Evolutionary conservation across 441 rosid species (phyloP), one percentile per base, ranked within the genome.

Genomic region (Pelargonium hybrid): DNA sequence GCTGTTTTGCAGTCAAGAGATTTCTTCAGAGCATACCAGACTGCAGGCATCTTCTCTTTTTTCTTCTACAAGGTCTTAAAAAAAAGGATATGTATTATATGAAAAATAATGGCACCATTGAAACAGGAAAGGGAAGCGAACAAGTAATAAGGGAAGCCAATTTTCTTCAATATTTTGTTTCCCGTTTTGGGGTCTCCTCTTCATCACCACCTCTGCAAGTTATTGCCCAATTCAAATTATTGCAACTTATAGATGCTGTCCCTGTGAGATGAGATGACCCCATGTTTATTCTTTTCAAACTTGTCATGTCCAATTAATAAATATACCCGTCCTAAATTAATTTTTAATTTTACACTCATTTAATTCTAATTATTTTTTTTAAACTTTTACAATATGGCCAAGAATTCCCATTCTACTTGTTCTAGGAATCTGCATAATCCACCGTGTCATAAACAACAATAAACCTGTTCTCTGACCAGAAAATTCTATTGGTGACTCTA

Each of bases 21-120:
- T 34, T 37, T 50, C 74, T 65, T 70, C 45, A 75, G 67, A 47
- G 74, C 65, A n/a, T 66, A 66, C 78, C 78, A 75, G 57, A 70
- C 67, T 18, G 78, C 67, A 29, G 74, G 70, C 78, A 75, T 66
- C 23, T 62, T 14, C 54, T 48, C n/a, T 1, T 11, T 48, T 3
- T 4, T 13, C 54, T 14, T 48, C 18, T 48, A 1, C 14, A 1
- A 14, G 54, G 54, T 48, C 5, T 14, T 1, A 13, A 14, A 3
- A n/a, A 48, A 14, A 47, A 43, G 8, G 6, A 45, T 4, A 45
- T 29, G 4, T n/a, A n/a, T n/a, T 29, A 29, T 2, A 29, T 2
- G 34, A 29, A 2, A 29, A 29, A 29, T 29, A 29, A 2, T 29
- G 1, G 4, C 4, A 29, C 34, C 34, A 29, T 29, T 29, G 50